Evolutionary conservation across 352 stramenopile genomes (phyloP), one percentile per base, ranked within the genome.

Genomic region (Pythium rishiriense): DNA sequence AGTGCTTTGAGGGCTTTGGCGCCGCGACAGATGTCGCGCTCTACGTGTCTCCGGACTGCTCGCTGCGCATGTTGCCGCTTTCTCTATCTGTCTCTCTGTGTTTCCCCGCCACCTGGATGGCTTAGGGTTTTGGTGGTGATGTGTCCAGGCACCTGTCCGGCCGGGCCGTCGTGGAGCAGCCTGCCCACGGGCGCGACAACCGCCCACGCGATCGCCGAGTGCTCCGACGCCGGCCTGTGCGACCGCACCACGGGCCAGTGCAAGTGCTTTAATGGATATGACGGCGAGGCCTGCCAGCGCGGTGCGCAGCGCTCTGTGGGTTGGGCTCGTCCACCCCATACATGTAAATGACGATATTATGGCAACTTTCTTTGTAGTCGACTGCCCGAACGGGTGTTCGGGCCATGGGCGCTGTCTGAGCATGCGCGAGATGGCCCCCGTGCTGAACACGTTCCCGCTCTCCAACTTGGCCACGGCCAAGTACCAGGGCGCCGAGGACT

Each of bases 1-100:
- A 74, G 21, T 98, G 93, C 78, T 93, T 81, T 52, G 84, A 97
- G 53, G 92, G 91, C 21, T 98, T 78, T 49, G 93, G 93, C 28
- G 81, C 88, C 17, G 62, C 78, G 52, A 81, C 82, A 31, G 92
- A 98, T 64, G 62, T 97, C 54, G 68, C 85, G 12, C 52, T 71
- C 39, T 96, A 96, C 72, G 77, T 79, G 29, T 72, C 85, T 1
- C 84, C 89, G 1, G 90, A 98, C 66, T 98, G 91, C 66, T 97
- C 84, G 1, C 58, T 76, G 49, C 85, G 88, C 81, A 73, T 39
- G 65, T 80, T 17, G 15, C 10, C 37, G 7, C 33, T 39, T 14
- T 39, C 33, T 10, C 33, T 43, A n/a, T n/a, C 9, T 17, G 37
- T 21, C 14, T 17, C n/a, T 43, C 37, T 43, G 37, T 43, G 37